Percentiles rank a stretch among this genome's conserved stretches.
These are phyloP conservation scores for Limonium bicolor DNA, from an alignment of 148 eudicot species.

Conservation along the genomic window DNA sequence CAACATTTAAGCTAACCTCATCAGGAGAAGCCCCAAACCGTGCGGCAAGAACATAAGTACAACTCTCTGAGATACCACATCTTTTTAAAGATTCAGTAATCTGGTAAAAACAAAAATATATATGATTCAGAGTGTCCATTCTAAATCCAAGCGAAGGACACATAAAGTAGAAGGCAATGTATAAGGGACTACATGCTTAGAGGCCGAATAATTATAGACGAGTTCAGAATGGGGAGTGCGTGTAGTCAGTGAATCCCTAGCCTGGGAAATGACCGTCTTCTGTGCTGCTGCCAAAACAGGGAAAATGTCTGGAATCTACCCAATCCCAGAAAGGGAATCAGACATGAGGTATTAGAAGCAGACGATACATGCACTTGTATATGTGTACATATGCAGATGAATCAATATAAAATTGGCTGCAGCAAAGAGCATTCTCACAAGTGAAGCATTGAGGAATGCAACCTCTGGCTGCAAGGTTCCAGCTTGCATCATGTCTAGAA, in stretches of 20 bases:
- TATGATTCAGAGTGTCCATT: background rate
- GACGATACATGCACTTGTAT: too few species aligned
- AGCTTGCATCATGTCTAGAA: constrained; percentile 66
- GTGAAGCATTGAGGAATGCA: constrained; percentile 84
- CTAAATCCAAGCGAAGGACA: background rate
- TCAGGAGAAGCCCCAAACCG: constrained; percentile 62
- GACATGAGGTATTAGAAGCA: too few species aligned
- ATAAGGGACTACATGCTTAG: constrained; percentile 59
- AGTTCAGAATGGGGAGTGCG: constrained; percentile 85
- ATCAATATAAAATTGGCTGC: background rate
- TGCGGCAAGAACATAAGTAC: constrained; percentile 70
- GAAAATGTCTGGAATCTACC: constrained; percentile 78
- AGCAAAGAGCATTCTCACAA: constrained; percentile 28
- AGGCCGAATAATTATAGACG: constrained; percentile 86
- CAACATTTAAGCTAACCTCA: constrained; percentile 32
- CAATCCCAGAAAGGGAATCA: background rate
- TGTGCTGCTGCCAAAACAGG: constrained; percentile 92
- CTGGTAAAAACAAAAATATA: constrained; percentile 18
- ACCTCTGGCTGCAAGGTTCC: constrained; percentile 91
- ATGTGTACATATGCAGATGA: too few species aligned
- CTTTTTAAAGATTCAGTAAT: constrained; percentile 89
- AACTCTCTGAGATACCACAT: constrained; percentile 74
- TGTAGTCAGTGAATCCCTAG: constrained; percentile 60
- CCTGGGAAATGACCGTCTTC: constrained; percentile 62
- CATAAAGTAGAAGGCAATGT: background rate